phyloP scores from a whole-genome alignment of 305 asterid species.

The Fraxinus latifolia region DNA sequence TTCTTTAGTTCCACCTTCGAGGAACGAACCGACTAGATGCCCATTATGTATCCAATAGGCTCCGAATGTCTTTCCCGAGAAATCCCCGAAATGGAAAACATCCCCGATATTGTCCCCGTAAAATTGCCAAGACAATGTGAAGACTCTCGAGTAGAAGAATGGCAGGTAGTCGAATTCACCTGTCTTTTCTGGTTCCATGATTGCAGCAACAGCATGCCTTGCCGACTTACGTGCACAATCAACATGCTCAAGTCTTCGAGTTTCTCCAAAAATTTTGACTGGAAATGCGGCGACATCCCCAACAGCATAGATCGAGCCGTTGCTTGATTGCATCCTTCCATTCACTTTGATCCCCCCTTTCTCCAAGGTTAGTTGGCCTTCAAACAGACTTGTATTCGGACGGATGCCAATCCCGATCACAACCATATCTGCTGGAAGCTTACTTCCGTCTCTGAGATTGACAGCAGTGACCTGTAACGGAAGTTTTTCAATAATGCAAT shows the following conservation, averaged over 20 bases:
- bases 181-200: slow-evolving; percentile 52
- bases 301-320: slow-evolving; percentile 62
- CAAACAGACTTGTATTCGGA: slow-evolving; percentile 66
- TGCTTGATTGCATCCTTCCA: slow-evolving; percentile 70
- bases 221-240: slow-evolving; percentile 81
- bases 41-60: slow-evolving; percentile 75
- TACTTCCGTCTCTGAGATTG: slow-evolving; percentile 60
- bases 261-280: slow-evolving; percentile 56
- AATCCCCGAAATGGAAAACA: slow-evolving; percentile 64
- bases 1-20: slow-evolving; percentile 80
- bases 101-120: slow-evolving; percentile 76
- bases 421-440: slow-evolving; percentile 69
- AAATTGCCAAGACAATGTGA: slow-evolving; percentile 82
- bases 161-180: slow-evolving; percentile 72
- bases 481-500: slow-evolving; percentile 6
- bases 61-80: slow-evolving; percentile 49
- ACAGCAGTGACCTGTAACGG: slow-evolving; percentile 61
- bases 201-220: slow-evolving; percentile 68
- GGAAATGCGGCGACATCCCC: slow-evolving; percentile 87
- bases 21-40: slow-evolving; percentile 62
- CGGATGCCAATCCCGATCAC: slow-evolving; percentile 72
- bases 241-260: slow-evolving; percentile 82
- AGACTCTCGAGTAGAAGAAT: slow-evolving; percentile 78
- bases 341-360: slow-evolving; percentile 81
- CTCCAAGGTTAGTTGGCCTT: slow-evolving; percentile 72